Evolutionary conservation across 2,329 filamentous ascomycete genomes (phyloP), one percentile per base, ranked within the genome.

Genomic region (Verticillium tricorpus): DNA sequence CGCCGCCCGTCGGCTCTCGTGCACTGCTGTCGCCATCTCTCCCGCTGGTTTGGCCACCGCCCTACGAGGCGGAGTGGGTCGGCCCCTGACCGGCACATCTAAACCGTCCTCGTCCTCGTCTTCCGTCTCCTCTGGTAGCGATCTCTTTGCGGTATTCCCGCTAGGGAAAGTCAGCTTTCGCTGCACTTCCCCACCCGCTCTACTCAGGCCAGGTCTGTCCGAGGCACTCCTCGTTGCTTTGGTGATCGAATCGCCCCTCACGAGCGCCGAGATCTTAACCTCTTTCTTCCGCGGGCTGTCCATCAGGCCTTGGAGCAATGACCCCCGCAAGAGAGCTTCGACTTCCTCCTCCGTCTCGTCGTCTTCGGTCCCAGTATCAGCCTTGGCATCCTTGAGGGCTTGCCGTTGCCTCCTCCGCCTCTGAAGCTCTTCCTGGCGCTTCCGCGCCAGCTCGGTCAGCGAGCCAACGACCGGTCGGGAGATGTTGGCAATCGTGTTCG

Each of bases 391-490:
- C 63, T 7, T 66, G 63, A 58, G 76, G 54, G 12, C 67, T 72
- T 68, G 67, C 34, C 67, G 72, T 66, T 82, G 79, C 59, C 68
- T 74, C 61, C 72, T 73, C 1, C 67, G 68, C 31, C 73, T 72
- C 12, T 70, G 66, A 28, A 75, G 69, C 7, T 74, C 74, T 31
- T 77, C 72, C 31, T 74, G 71, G 52, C 73, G 74, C 58, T 69
- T 66, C 63, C 70, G 72, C 15, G 75, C 73, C 2, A 73, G 54
- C 9, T 75, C 70, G 0, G 75, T 78, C 66, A 75, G 75, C 2
- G 69, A 69, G 0, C 76, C 77, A 0, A 82, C 76, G 11, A 84
- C 79, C 2, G 83, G 84, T 8, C 83, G 77, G 45, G 82, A 80
- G 57, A 86, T 82, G 62, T 77, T 74, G 22, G 70, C 74, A 63